Conservation (phyloP, 768 basidiomycete species). For the Vishniacozyma victoriae region DNA sequence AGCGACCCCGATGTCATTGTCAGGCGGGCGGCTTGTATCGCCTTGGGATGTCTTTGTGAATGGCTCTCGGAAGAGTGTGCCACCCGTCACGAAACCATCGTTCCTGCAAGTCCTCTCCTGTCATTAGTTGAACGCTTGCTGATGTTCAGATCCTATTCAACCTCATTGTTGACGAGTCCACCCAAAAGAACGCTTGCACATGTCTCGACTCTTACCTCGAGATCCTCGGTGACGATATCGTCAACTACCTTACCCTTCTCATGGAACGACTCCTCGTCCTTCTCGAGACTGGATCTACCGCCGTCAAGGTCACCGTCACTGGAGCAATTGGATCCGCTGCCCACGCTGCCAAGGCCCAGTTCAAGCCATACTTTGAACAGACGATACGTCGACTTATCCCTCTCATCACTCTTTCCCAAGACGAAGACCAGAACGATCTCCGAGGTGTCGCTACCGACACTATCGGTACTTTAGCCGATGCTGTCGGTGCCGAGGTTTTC, state of each 20-base stretch:
- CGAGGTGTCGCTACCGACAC: constrained; percentile 98
- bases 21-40: constrained; percentile 90
- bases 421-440: constrained; percentile 88
- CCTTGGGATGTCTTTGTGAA: constrained; percentile 92
- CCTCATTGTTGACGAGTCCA: constrained; percentile 75
- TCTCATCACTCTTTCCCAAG: constrained; percentile 72
- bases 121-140: constrained; percentile 1
- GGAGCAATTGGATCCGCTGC: constrained; percentile 98
- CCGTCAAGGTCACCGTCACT: constrained; percentile 88
- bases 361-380: constrained; percentile 87
- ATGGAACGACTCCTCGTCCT: constrained; percentile 89
- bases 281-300: constrained; percentile 75
- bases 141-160: constrained; percentile 70
- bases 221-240: constrained; percentile 79
- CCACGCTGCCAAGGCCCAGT: constrained; percentile 84
- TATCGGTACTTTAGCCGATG: constrained; percentile 96
- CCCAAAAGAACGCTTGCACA: constrained; percentile 90
- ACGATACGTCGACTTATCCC: constrained; percentile 82
- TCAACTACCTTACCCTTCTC: constrained; percentile 82
- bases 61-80: constrained; percentile 93
- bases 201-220: constrained; percentile 95
- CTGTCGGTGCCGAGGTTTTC: constrained; percentile 89
- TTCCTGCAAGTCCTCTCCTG: constrained; percentile 58
- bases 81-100: constrained; percentile 67
- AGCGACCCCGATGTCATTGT: constrained; percentile 76